Evolutionary conservation across 1,284 basidiomycete genomes (phyloP).

Genomic region (Tremellales sp.): DNA sequence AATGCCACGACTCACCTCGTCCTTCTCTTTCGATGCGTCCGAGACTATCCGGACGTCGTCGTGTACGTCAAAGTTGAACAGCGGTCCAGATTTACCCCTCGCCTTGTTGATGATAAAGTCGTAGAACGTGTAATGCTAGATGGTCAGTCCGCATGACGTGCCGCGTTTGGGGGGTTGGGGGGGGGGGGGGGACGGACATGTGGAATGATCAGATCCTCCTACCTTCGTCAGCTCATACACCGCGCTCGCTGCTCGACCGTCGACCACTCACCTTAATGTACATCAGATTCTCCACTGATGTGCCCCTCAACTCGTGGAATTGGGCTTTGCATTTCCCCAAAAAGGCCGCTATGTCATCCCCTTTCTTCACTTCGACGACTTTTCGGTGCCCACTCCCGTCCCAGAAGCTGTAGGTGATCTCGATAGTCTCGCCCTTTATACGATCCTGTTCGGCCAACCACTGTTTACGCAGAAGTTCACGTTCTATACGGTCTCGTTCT

Average conservation of each 20-base stretch:
- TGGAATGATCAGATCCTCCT: conserved; percentile 95
- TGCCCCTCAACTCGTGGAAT: conserved; percentile 82
- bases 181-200: conserved; percentile 57
- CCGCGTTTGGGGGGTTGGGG: not conserved
- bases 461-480: conserved; percentile 82
- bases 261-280: conserved; percentile 77
- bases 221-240: conserved; percentile 1
- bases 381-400: conserved; percentile 96
- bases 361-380: conserved; percentile 90
- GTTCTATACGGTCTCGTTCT: conserved; percentile 77
- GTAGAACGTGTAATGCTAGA: conserved; percentile 93
- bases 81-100: conserved; percentile 91
- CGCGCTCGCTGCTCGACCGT: not conserved
- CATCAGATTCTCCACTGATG: conserved; percentile 94
- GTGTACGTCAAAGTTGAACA: conserved; percentile 99
- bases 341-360: conserved; percentile 84
- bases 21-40: conserved; percentile 93
- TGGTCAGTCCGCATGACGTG: conserved; percentile 4
- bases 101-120: conserved; percentile 98
- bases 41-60: conserved; percentile 94
- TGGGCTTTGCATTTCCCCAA: conserved; percentile 89
- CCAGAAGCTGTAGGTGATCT: conserved; percentile 85
- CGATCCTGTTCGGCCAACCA: conserved; percentile 75
- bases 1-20: conserved; percentile 58
- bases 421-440: conserved; percentile 39